A percentile compares a stretch with the other conserved stretches of the same genome.
These are phyloP conservation scores for Parascedosporium putredinis DNA, from an alignment of 2,329 filamentous ascomycete species.

Conservation along the genomic window DNA sequence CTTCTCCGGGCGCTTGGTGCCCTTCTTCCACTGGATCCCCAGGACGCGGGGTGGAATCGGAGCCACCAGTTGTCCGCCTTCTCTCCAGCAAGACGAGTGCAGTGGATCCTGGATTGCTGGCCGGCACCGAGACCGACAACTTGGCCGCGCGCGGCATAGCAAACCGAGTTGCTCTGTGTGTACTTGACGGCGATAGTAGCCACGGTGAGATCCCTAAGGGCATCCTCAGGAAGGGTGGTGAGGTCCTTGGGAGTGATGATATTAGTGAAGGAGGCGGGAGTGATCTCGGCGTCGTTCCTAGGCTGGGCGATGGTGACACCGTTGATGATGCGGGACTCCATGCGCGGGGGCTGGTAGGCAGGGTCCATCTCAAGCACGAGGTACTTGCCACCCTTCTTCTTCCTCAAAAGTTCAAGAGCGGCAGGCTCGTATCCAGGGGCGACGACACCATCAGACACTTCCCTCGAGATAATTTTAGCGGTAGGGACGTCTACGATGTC, in stretches of 20 bases:
- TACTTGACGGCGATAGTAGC: conserved; percentile 97
- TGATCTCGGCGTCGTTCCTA: conserved; percentile 85
- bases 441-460: conserved; percentile 95
- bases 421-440: conserved; percentile 78
- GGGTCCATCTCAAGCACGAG: conserved; percentile 91
- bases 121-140: conserved; percentile 89
- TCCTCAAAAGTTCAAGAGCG: conserved; percentile 81
- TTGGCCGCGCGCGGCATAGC: conserved; percentile 91
- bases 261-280: conserved; percentile 72
- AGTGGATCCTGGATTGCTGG: conserved; percentile 97
- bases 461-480: conserved; percentile 93
- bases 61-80: conserved; percentile 99
- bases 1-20: conserved; percentile 92
- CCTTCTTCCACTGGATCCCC: conserved; percentile 91
- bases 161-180: conserved; percentile 98
- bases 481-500: conserved; percentile 85
- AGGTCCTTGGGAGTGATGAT: conserved; percentile 80
- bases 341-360: conserved; percentile 68
- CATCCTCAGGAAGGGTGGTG: conserved; percentile 61
- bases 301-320: conserved; percentile 81
- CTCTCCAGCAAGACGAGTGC: conserved; percentile 91
- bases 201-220: conserved; percentile 81
- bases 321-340: conserved; percentile 80
- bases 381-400: conserved; percentile 98
- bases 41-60: conserved; percentile 90